These are phyloP conservation scores for Leccinum fallax DNA, from an alignment of 1,284 basidiomycete species.

Conservation along the genomic window DNA sequence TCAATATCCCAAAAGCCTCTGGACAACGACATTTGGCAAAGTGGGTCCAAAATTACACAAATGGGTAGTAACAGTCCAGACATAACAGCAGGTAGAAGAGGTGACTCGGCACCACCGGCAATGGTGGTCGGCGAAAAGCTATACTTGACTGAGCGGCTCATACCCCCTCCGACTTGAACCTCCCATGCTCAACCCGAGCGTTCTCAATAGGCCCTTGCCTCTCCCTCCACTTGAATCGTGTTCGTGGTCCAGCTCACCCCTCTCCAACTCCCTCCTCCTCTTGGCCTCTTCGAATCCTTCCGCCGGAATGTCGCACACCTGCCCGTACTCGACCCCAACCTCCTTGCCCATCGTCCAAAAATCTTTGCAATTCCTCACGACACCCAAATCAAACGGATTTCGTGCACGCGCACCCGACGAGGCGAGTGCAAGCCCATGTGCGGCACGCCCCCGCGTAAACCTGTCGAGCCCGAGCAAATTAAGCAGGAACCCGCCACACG, in stretches of 20 bases:
- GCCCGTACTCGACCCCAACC: constrained; percentile 87
- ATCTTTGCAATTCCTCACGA: constrained; percentile 88
- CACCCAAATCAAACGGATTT: constrained; percentile 94
- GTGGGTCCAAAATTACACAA: too few relatives aligned
- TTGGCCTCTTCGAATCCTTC: constrained; percentile 82
- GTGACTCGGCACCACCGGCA: not conserved
- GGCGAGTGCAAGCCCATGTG: constrained; percentile 69
- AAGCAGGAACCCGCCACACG: constrained; percentile 68
- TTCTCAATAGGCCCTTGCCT: constrained; percentile 42
- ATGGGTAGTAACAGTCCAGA: too few relatives aligned
- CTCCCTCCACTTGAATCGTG: constrained; percentile 43
- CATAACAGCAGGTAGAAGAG: too few relatives aligned
- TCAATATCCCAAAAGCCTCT: too few relatives aligned
- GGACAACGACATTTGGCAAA: too few relatives aligned
- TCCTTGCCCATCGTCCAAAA: constrained; percentile 91
- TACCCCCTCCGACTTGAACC: constrained; percentile 38
- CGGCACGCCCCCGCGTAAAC: constrained; percentile 89
- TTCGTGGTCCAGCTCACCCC: constrained; percentile 43
- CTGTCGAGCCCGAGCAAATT: constrained; percentile 90
- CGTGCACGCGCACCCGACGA: constrained; percentile 40
- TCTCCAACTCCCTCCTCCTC: constrained; percentile 53
- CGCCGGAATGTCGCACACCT: constrained; percentile 85
- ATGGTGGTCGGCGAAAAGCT: not conserved
- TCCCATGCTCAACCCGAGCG: constrained; percentile 45
- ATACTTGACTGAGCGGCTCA: constrained; percentile 40